Percentiles rank a stretch among this genome's conserved stretches.
Evolutionary conservation across 2,329 filamentous ascomycete genomes (phyloP).

Genomic region (Bisporella sp.): DNA sequence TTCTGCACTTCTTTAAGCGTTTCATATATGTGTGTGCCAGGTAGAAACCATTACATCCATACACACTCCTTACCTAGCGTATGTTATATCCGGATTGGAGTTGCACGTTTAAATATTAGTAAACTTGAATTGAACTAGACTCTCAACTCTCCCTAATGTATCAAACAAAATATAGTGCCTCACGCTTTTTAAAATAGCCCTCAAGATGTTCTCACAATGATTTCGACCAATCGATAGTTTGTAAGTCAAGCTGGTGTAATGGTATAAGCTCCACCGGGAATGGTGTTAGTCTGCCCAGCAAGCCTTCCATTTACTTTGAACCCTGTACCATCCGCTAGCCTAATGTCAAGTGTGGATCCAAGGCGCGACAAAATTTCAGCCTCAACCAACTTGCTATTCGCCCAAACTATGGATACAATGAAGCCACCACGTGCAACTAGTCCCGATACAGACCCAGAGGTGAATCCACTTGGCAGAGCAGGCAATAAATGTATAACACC

Average conservation of each 20-base stretch:
- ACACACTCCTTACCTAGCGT: too few species aligned
- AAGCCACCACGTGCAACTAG: conserved; percentile 13
- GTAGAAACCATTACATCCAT: too few species aligned
- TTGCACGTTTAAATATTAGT: too few species aligned
- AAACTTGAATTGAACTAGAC: too few species aligned
- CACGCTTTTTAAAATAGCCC: too few species aligned
- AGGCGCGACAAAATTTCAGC: neutral
- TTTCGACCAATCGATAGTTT: too few species aligned
- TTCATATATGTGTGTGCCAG: too few species aligned
- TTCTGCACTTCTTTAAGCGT: too few species aligned
- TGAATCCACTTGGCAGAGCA: conserved; percentile 19
- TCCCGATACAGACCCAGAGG: conserved; percentile 10
- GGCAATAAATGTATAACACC: conserved; percentile 21
- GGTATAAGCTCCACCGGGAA: neutral
- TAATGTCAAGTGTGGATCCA: neutral
- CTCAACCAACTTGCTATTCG: neutral
- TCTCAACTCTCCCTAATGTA: too few species aligned
- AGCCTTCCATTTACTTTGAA: neutral
- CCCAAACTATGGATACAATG: conserved; percentile 13
- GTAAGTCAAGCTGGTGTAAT: neutral
- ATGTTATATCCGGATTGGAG: too few species aligned
- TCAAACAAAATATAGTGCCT: too few species aligned
- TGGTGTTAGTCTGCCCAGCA: neutral
- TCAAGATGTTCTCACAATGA: too few species aligned
- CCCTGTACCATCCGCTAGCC: neutral